Base-by-base conservation (phyloP, 257 asterid species). In the Solanum lycopersicoides region DNA sequence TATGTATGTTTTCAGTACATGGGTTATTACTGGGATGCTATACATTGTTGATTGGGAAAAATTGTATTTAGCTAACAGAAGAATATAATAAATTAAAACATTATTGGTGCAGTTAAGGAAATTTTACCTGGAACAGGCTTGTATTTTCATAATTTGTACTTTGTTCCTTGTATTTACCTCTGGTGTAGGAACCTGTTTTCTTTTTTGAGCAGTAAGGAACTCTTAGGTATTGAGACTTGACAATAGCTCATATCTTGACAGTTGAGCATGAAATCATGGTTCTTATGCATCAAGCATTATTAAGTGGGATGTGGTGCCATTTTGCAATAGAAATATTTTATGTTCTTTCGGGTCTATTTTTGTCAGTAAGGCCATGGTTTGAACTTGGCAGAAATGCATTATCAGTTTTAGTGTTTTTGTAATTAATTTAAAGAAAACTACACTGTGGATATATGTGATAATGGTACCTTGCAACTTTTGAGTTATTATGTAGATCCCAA, bases 1-100 rank as follows among this genome's bases (percentile, higher is more conserved):
- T 97, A 89, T 68, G 92, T 86, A 85, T 88, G 66, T 88, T 86
- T 76, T 88, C 56, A 76, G 76, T 53, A 72, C 42, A 53, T 74
- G 35, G 71, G 68, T 86, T 66, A 32, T 42, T 30, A n/a, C 25
- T 88, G 13, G 42, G 60, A 85, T 85, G 66, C 28, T 68, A 42
- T 68, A 71, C 30, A 23, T 60, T 60, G 47, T 60, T 34, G 69
- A n/a, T 60, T 34, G 76, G 47, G 10, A 12, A n/a, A 42, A 41
- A 23, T 59, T 83, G 75, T 56, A 50, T 56, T 59, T 18, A 37
- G 73, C 8, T 32, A 37, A 83, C 56, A 16, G 86, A 23, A 59
- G 21, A 42, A 59, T 35, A 63, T 63, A 60, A 60, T 83, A 83
- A 83, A 34, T 83, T 32, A 83, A 34, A 66, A 63, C 25, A 60